Conservation (phyloP, 2,329 filamentous ascomycete genomes). For the Aureobasidium sp. region DNA sequence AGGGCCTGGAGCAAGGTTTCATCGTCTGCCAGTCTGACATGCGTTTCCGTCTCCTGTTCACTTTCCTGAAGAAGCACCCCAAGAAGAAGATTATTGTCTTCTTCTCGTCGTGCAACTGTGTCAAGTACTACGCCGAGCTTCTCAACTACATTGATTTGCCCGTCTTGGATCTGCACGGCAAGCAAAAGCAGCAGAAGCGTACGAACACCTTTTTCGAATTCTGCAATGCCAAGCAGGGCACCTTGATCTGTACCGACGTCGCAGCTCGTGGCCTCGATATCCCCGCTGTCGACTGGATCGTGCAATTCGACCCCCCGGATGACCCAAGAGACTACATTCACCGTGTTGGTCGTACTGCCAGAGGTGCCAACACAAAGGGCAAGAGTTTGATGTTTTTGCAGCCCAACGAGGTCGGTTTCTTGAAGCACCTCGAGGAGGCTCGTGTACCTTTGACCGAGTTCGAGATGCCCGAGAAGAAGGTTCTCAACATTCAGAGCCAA, state of each 20-base stretch:
- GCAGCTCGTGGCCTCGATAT: slow-evolving; percentile 94
- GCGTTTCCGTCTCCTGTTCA: slow-evolving; percentile 88
- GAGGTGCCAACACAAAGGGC: slow-evolving; percentile 76
- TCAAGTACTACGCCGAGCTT: slow-evolving; percentile 92
- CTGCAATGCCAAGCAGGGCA: slow-evolving; percentile 74
- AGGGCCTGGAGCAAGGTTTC: slow-evolving; percentile 92
- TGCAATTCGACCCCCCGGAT: slow-evolving; percentile 75
- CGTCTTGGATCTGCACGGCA: slow-evolving; percentile 79
- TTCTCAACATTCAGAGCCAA: slow-evolving; percentile 71
- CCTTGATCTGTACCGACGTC: slow-evolving; percentile 92
- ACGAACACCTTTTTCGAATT: slow-evolving; percentile 99
- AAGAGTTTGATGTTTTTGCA: slow-evolving; percentile 89
- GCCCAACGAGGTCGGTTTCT: slow-evolving; percentile 84
- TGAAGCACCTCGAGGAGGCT: slow-evolving; percentile 83
- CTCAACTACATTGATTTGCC: slow-evolving; percentile 96
- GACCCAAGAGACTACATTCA: slow-evolving; percentile 74
- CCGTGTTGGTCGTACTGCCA: slow-evolving; percentile 87
- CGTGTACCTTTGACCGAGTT: slow-evolving; percentile 93
- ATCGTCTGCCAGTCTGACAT: slow-evolving; percentile 89
- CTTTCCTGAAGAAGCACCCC: slow-evolving; percentile 82
- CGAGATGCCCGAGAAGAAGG: slow-evolving; percentile 87
- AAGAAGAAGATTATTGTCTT: slow-evolving; percentile 99
- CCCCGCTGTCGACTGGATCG: slow-evolving; percentile 89
- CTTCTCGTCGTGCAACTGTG: slow-evolving; percentile 72
- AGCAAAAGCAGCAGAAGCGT: slow-evolving; percentile 98